Evolutionary conservation across 129 eudicot genomes (phyloP), one percentile per base, ranked within the genome.

Genomic region (Artemisia tridentata): DNA sequence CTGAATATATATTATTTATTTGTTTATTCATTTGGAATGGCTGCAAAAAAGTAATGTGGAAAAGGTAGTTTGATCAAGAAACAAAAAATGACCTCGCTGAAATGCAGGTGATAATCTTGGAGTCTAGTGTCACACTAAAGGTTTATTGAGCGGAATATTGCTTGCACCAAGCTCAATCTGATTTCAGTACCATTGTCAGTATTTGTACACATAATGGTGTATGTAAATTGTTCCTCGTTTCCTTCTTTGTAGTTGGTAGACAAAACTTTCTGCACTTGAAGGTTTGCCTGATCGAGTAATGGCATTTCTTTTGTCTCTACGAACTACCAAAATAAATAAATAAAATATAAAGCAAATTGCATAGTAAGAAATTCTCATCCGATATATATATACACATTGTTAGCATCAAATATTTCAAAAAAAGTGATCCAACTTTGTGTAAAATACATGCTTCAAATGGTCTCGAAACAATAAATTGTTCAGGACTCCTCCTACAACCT

Each of bases 51-150:
- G 72, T 73, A 51, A 66, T 16, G 47, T 52, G 76, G 45, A 58
- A 68, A 34, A 65, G 12, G 29, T 70, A 29, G 67, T 13, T n/a
- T 17, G 41, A 47, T 20, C 74, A 51, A 49, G 51, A 67, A 78
- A 65, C 62, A 41, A 57, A 31, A 76, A 71, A 74, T 19, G 65
- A 93, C 99, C 99, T 93, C 88, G 79, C 71, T 51, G 78, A 89
- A 93, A 72, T 87, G 83, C 51, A 81, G 74, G 81, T 93, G 99
- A 84, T 93, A 93, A 88, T 93, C 92, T 77, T 80, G 97, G 75
- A 93, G 79, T 72, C 81, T 84, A 53, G 25, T 65, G 67, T 87
- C 93, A 65, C 97, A 93, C 96, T 97, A 93, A 15, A 74, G 61
- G 78, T 75, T 75, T 68, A 90, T 87, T 69, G 93, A 86, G 41